phyloP scores from a whole-genome alignment of 2,329 filamentous ascomycete species.

The Alternaria consortialis region DNA sequence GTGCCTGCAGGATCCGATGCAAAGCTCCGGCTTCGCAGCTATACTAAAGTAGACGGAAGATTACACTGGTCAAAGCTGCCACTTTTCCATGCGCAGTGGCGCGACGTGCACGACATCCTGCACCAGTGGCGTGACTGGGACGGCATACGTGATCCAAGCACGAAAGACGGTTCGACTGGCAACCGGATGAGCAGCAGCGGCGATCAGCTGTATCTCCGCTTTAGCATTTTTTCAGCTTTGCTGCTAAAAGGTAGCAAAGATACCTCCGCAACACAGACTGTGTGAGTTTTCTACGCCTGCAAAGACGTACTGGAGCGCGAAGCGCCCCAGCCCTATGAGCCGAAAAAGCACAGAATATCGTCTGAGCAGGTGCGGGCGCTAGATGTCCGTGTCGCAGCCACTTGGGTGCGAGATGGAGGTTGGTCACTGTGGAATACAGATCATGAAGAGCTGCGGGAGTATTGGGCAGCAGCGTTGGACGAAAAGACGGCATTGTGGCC shows the following conservation, averaged over 20 bases:
- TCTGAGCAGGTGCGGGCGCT: slow-evolving; percentile 1
- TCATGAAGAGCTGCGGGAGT: neutral
- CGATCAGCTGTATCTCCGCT: neutral
- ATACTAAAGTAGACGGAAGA: neutral
- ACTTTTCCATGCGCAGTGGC: neutral
- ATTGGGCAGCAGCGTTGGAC: neutral
- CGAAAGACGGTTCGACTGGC: neutral
- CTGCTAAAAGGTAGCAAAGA: neutral
- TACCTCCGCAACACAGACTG: neutral
- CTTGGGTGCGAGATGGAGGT: slow-evolving; percentile 6
- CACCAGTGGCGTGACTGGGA: neutral
- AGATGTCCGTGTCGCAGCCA: slow-evolving; percentile 9
- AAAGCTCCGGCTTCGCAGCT: too few relatives aligned
- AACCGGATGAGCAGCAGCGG: neutral
- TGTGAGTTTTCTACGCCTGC: neutral
- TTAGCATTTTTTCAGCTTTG: neutral
- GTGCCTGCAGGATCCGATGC: neutral
- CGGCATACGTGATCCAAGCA: neutral
- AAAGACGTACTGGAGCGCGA: neutral
- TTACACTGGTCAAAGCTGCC: neutral
- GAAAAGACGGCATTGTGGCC: slow-evolving; percentile 2
- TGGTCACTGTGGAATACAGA: neutral
- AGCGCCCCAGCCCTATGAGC: neutral
- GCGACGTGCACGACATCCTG: neutral
- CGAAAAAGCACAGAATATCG: neutral